Base-by-base conservation (phyloP, 2,329 filamentous ascomycete genomes). In the Aureobasidium zeae region DNA sequence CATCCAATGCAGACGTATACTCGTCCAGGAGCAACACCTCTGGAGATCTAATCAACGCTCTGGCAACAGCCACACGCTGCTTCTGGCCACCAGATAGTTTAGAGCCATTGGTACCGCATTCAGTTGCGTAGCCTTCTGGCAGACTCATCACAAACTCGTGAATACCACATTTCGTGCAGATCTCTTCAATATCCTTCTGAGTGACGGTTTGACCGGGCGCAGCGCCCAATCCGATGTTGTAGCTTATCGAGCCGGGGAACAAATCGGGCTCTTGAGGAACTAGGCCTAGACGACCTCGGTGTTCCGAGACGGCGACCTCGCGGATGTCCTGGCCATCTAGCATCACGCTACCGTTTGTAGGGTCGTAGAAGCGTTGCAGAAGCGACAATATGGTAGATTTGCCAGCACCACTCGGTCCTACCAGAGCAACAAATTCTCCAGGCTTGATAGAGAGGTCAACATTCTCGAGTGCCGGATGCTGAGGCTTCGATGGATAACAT, bases 351-450 rank as follows among this genome's bases (percentile, higher is more conserved):
- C 67, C 67, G 4, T 53, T 45, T 2, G 59, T 62, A 5, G 63
- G 60, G 38, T 68, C 66, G 47, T 64, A 68, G 51, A 69, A 69
- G 6, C 67, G 57, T 42, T 69, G 67, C 7, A 70, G 60, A n/a
- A 70, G 51, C n/a, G 65, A 57, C 9, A 69, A 58, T 2, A 62
- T 60, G n/a, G 64, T 65, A 1, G 63, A 66, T 51, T 70, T 70
- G 16, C 67, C 67, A 3, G 65, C 65, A 9, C 67, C 67, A 30
- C 63, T 66, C 13, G 64, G 61, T 2, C 67, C 67, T 1, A 69
- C 66, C 22, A 69, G 60, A 1, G 65, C 66, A 1, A 79, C 62
- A 0, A 72, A 77, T 43, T 76, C 63, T 3, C 74, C 74, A 1
- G 67, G 65, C 10, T 58, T 53, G 3, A 70, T 68, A 0, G 59